Percentiles rank a stretch among this genome's conserved stretches.
Evolutionary conservation across 73 alveolate species (phyloP).

Genomic region (Diophrys sp.): DNA sequence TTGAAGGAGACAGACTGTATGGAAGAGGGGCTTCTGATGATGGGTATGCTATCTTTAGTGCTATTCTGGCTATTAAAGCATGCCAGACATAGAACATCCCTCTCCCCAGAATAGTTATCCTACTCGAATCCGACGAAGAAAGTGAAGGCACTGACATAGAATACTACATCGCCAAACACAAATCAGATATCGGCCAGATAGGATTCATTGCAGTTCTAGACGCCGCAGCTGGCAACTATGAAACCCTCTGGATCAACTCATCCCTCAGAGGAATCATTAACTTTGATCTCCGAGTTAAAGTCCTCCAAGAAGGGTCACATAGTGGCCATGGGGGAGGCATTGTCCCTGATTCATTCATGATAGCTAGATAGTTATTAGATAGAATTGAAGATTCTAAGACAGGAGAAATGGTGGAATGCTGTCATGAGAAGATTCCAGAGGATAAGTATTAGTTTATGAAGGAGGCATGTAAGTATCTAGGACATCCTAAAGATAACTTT

Average conservation of each 20-base stretch:
- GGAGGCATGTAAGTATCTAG: slow-evolving; percentile 20
- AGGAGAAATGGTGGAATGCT: slow-evolving; percentile 45
- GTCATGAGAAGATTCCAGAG: slow-evolving; percentile 54
- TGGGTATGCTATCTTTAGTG: slow-evolving; percentile 82
- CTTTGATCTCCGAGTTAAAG: slow-evolving; percentile 18
- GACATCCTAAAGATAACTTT: slow-evolving; percentile 26
- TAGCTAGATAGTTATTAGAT: slow-evolving; percentile 54
- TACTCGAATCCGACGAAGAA: slow-evolving; percentile 57
- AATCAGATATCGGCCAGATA: slow-evolving; percentile 53
- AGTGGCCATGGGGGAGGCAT: slow-evolving; percentile 62
- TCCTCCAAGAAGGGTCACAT: slow-evolving; percentile 42
- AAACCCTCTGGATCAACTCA: slow-evolving; percentile 8
- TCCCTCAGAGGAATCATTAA: slow-evolving; percentile 35
- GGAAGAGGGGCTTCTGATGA: slow-evolving; percentile 93
- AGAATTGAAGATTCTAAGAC: slow-evolving; percentile 76
- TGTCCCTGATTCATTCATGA: slow-evolving; percentile 71
- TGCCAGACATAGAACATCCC: slow-evolving; percentile 53
- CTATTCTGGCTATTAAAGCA: slow-evolving; percentile 61
- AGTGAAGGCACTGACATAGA: slow-evolving; percentile 4
- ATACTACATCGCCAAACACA: slow-evolving; percentile 7
- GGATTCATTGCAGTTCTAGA: slow-evolving; percentile 77
- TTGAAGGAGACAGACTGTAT: slow-evolving; percentile 42
- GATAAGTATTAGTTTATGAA: slow-evolving; percentile 5
- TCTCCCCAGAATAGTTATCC: slow-evolving; percentile 80
- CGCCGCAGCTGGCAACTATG: slow-evolving; percentile 42